Conservation (phyloP, 495 filamentous ascomycete genomes). For the Chaetomium tenue region DNA sequence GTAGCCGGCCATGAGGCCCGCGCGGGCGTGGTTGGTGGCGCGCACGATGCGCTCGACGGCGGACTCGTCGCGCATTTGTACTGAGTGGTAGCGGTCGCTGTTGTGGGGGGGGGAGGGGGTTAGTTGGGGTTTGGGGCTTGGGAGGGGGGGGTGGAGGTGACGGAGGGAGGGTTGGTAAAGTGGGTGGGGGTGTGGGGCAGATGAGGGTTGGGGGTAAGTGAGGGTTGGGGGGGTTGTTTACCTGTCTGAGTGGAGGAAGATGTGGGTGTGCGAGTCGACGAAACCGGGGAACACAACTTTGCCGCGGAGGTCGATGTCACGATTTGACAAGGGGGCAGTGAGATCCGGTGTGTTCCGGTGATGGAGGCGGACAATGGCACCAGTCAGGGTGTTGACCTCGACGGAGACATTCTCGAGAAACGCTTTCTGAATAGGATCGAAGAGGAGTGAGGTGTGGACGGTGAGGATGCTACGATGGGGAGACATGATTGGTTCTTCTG, state of each 20-base stretch:
- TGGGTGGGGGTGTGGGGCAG: background rate
- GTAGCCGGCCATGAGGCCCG: conserved; percentile 53
- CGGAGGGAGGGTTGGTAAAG: background rate
- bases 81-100: conserved; percentile 39
- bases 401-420: conserved; percentile 47
- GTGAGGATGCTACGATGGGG: conserved; percentile 28
- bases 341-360: conserved; percentile 28
- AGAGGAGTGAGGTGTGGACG: conserved; percentile 50
- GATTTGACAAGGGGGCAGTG: background rate
- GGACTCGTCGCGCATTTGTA: conserved; percentile 54
- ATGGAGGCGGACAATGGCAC: conserved; percentile 43
- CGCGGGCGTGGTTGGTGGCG: conserved; percentile 50
- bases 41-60: conserved; percentile 50
- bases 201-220: background rate
- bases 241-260: conserved; percentile 52
- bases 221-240: conserved; percentile 11
- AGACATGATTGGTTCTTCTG: conserved; percentile 3
- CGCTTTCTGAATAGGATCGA: conserved; percentile 48
- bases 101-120: background rate
- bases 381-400: conserved; percentile 37
- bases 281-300: conserved; percentile 51
- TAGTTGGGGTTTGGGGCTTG: background rate
- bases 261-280: conserved; percentile 55
- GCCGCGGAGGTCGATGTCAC: conserved; percentile 48
- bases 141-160: no score